Evolutionary conservation across 1,284 basidiomycete species (phyloP).

Genomic region (Inonotus hispidus): DNA sequence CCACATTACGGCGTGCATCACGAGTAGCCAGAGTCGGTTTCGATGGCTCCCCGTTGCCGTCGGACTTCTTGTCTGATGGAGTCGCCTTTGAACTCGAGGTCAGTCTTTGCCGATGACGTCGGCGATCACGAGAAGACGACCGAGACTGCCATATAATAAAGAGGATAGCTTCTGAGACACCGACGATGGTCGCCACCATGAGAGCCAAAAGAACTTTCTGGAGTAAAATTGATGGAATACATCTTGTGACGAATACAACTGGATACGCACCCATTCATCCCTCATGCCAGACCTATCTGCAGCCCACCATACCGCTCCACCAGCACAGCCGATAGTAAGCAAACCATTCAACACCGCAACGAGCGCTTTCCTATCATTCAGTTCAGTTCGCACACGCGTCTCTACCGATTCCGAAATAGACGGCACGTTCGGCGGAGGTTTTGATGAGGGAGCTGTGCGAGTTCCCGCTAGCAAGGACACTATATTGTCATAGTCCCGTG

Average conservation of each 20-base stretch:
- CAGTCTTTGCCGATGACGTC: conserved; percentile 16
- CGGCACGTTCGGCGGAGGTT: conserved; percentile 47
- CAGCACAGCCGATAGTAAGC: conserved; percentile 61
- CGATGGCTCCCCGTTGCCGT: conserved; percentile 23
- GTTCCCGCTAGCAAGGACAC: conserved; percentile 71
- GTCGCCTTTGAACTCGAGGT: conserved; percentile 22
- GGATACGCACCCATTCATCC: conserved; percentile 60
- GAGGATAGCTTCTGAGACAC: conserved; percentile 57
- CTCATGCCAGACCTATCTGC: conserved; percentile 56
- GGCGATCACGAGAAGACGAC: conserved; percentile 20
- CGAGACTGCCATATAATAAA: conserved; percentile 68
- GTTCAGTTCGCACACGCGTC: conserved; percentile 34
- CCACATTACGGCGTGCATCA: not conserved
- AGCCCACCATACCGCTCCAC: conserved; percentile 66
- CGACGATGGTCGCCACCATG: conserved; percentile 54
- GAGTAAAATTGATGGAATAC: not conserved
- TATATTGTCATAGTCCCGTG: conserved; percentile 52
- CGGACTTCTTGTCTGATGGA: conserved; percentile 32
- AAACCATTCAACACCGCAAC: conserved; percentile 65
- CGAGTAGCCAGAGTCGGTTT: not conserved
- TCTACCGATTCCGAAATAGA: conserved; percentile 38
- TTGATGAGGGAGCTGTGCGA: conserved; percentile 65
- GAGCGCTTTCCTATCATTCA: conserved; percentile 57
- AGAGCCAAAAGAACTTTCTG: conserved; percentile 62
- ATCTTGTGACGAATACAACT: not conserved